Evolutionary conservation across 2,329 filamentous ascomycete genomes (phyloP).

Genomic region (Neofusicoccum laricinum): DNA sequence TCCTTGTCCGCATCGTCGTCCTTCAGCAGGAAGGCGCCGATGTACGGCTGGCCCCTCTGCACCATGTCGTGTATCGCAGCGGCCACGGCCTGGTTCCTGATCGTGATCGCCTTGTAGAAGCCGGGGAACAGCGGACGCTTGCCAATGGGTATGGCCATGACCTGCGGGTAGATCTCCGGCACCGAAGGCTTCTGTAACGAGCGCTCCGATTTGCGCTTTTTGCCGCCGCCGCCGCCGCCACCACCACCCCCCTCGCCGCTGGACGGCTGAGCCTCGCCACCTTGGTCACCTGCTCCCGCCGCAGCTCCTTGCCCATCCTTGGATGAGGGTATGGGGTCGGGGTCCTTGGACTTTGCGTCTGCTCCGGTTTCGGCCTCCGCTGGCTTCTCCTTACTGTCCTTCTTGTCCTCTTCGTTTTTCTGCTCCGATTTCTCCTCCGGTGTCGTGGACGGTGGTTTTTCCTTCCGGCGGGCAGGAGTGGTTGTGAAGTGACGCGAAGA

Average conservation of each 20-base stretch:
- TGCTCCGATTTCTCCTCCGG: conserved; percentile 49
- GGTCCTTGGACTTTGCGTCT: conserved; percentile 46
- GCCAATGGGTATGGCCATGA: conserved; percentile 94
- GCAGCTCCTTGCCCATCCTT: conserved; percentile 60
- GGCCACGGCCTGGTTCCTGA: conserved; percentile 87
- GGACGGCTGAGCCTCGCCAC: conserved; percentile 33
- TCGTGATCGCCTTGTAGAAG: conserved; percentile 98
- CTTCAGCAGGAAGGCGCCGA: conserved; percentile 95
- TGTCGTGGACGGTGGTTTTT: conserved; percentile 50
- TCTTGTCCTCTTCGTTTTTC: conserved; percentile 38
- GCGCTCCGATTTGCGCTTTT: conserved; percentile 65
- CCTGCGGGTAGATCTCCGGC: conserved; percentile 94
- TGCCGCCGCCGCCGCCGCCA: too few relatives aligned
- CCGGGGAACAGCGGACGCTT: conserved; percentile 92
- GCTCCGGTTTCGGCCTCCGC: conserved; percentile 40
- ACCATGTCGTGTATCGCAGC: conserved; percentile 94
- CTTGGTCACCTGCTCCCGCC: conserved; percentile 59
- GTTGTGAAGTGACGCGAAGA: conserved; percentile 32
- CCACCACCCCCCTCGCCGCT: conserved; percentile 47
- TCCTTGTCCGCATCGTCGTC: conserved; percentile 93
- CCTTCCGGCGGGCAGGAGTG: conserved; percentile 38
- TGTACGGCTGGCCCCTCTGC: conserved; percentile 93
- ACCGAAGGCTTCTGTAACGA: conserved; percentile 83
- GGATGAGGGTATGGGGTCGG: conserved; percentile 51
- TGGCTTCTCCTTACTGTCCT: conserved; percentile 38